A percentile compares a stretch with the other conserved stretches of the same genome.
Evolutionary conservation across 179 eudicot genomes (phyloP).

Genomic region (Heliamphora pulchella): DNA sequence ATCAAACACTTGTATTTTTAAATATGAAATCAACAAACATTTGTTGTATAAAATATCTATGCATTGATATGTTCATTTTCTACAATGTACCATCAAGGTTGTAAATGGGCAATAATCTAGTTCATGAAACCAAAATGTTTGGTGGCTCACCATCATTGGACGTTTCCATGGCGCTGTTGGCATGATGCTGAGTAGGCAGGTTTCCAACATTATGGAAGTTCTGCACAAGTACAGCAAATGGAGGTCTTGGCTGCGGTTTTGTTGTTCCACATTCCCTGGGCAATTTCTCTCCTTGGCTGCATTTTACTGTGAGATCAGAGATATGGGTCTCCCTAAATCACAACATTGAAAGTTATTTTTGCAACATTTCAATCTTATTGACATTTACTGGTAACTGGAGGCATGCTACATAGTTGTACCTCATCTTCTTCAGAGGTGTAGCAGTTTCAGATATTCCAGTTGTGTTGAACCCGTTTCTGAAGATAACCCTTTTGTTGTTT

Average conservation of each 20-base stretch:
- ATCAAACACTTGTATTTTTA: background rate
- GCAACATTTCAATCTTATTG: background rate
- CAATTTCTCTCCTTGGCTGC: slow-evolving; percentile 25
- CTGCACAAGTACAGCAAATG: slow-evolving; percentile 62
- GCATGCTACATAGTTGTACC: slow-evolving; percentile 32
- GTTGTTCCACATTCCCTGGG: slow-evolving; percentile 26
- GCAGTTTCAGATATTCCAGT: slow-evolving; percentile 32
- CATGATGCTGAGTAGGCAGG: slow-evolving; percentile 26
- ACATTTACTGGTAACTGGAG: background rate
- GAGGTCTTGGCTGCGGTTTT: slow-evolving; percentile 44
- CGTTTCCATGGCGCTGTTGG: slow-evolving; percentile 26
- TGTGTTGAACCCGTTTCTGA: slow-evolving; percentile 28
- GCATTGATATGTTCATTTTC: slow-evolving; percentile 14
- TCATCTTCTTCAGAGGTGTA: slow-evolving; percentile 49
- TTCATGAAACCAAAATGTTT: background rate
- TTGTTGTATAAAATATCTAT: slow-evolving; percentile 8
- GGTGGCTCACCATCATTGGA: slow-evolving; percentile 41
- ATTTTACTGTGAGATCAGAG: slow-evolving; percentile 32
- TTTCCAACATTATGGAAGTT: slow-evolving; percentile 29
- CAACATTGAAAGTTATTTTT: slow-evolving; percentile 13
- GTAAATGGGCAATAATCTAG: background rate
- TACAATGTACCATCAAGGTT: slow-evolving; percentile 4
- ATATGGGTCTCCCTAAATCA: slow-evolving; percentile 49
- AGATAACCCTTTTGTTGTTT: slow-evolving; percentile 63
- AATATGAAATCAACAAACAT: background rate